Evolutionary conservation across 768 basidiomycete genomes (phyloP).

Genomic region (Hygrocybe coccinea): DNA sequence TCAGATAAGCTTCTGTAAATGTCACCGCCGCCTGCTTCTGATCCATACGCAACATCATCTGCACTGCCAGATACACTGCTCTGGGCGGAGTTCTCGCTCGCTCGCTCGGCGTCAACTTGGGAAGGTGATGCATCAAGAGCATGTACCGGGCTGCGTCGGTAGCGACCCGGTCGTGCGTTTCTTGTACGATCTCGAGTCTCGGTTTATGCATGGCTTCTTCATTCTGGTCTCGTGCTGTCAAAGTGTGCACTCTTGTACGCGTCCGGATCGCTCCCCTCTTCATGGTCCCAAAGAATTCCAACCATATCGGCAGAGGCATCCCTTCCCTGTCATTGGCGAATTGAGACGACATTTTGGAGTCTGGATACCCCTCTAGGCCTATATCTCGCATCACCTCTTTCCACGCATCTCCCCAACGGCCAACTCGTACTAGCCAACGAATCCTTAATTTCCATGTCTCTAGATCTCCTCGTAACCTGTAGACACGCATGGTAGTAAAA

Average conservation of each 20-base stretch:
- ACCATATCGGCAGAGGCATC: slow-evolving; percentile 50
- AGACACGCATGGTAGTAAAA: slow-evolving; percentile 43
- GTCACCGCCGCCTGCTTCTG: slow-evolving; percentile 37
- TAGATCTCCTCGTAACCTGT: slow-evolving; percentile 39
- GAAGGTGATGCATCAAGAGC: slow-evolving; percentile 40
- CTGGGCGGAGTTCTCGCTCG: slow-evolving; percentile 36
- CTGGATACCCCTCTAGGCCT: background rate
- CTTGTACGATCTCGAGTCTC: background rate
- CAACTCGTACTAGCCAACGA: slow-evolving; percentile 53
- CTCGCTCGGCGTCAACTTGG: slow-evolving; percentile 32
- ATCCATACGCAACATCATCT: slow-evolving; percentile 41
- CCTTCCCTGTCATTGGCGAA: slow-evolving; percentile 3
- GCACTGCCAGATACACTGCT: slow-evolving; percentile 42
- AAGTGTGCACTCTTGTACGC: slow-evolving; percentile 9
- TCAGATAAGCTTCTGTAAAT: slow-evolving; percentile 47
- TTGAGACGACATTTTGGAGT: background rate
- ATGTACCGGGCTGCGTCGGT: slow-evolving; percentile 27
- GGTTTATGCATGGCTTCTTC: too few relatives aligned
- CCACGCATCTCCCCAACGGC: slow-evolving; percentile 59
- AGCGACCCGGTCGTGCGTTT: slow-evolving; percentile 11
- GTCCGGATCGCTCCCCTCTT: slow-evolving; percentile 33
- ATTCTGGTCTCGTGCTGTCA: background rate
- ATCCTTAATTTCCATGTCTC: slow-evolving; percentile 56
- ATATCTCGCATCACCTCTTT: slow-evolving; percentile 27
- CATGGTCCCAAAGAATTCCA: slow-evolving; percentile 52